Evolutionary conservation across 1,139 yeast species (phyloP).

Genomic region (Protomyces macrosporus): DNA sequence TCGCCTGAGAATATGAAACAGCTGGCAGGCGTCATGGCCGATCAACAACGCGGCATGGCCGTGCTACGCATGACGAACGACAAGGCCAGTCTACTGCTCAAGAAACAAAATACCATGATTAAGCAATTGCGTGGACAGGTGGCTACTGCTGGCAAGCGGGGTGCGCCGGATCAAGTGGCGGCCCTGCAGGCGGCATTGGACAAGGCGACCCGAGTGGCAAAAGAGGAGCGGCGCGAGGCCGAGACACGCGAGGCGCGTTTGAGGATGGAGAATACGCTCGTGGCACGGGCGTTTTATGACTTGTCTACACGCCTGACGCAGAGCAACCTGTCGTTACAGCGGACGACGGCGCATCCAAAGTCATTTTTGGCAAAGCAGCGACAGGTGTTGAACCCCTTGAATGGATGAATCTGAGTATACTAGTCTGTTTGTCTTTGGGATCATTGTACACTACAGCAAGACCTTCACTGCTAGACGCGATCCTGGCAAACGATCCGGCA

Average conservation of each 20-base stretch:
- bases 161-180: neutral
- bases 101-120: constrained; percentile 1
- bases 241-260: neutral
- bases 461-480: constrained; percentile 54
- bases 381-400: neutral
- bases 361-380: constrained; percentile 1
- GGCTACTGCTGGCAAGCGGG: neutral
- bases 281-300: constrained; percentile 7
- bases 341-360: neutral
- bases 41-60: no score
- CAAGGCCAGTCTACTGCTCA: neutral
- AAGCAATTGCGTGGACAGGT: neutral
- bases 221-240: neutral
- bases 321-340: constrained; percentile 6
- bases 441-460: neutral
- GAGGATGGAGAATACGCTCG: constrained; percentile 3
- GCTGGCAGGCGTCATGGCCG: no score
- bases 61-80: no score
- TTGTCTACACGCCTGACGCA: constrained; percentile 1
- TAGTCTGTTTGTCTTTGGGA: no score
- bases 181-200: neutral
- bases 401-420: no score
- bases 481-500: constrained; percentile 42
- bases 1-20: no score
- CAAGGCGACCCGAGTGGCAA: neutral